Evolutionary conservation across 805 yeast species (phyloP).

Genomic region (Helenozyma rhizophorensis): DNA sequence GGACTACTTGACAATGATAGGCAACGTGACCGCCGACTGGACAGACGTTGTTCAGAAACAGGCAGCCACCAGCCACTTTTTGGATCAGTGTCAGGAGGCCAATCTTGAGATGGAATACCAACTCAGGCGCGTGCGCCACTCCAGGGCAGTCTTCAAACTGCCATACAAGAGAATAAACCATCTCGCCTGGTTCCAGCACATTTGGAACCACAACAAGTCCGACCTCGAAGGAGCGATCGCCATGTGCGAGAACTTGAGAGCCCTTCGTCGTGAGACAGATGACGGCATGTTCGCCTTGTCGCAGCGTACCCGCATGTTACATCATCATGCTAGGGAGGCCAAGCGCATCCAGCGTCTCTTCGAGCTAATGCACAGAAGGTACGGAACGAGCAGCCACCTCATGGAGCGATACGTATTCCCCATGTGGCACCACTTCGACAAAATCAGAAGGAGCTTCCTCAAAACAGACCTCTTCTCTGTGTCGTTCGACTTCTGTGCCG

Average conservation of each 20-base stretch:
- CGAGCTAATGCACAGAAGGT: not conserved
- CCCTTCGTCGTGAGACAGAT: too few species aligned
- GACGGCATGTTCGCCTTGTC: constrained; percentile 1
- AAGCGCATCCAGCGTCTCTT: constrained; percentile 1
- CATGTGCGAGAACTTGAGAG: too few species aligned
- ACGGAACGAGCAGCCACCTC: constrained; percentile 1
- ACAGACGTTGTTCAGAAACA: constrained; percentile 4
- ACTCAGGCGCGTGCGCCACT: not conserved
- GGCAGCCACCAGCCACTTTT: constrained; percentile 3
- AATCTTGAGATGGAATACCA: constrained; percentile 2
- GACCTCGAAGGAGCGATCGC: constrained; percentile 1
- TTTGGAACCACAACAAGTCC: not conserved
- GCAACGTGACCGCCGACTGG: not conserved
- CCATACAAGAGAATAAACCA: not conserved
- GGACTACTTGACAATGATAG: constrained; percentile 1
- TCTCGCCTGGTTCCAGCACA: not conserved
- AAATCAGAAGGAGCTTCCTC: not conserved
- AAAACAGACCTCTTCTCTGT: too few species aligned
- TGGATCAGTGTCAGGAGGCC: constrained; percentile 3
- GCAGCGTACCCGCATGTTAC: constrained; percentile 1
- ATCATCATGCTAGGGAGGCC: constrained; percentile 1
- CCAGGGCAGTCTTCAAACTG: not conserved
- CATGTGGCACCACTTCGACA: constrained; percentile 7
- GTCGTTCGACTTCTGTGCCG: too few species aligned
- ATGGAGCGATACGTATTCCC: constrained; percentile 6